These are phyloP conservation scores for Clavispora carvajalis DNA, from an alignment of 805 yeast genomes.

Conservation along the genomic window DNA sequence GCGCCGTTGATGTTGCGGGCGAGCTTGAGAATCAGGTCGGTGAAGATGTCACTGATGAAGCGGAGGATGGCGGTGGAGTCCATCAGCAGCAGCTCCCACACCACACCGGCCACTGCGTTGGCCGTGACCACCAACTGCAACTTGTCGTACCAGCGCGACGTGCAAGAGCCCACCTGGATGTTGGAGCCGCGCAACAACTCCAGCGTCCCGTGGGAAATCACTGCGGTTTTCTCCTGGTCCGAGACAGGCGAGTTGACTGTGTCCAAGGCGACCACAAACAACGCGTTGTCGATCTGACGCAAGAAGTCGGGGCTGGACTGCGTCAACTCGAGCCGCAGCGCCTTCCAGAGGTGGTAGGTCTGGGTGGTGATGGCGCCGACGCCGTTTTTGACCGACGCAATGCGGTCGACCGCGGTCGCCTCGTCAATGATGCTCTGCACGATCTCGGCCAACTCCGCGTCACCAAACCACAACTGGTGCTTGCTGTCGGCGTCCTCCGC, in stretches of 20 bases:
- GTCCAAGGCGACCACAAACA: slow-evolving; percentile 50
- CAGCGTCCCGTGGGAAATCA: slow-evolving; percentile 50
- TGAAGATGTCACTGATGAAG: slow-evolving; percentile 52
- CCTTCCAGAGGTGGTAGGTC: slow-evolving; percentile 43
- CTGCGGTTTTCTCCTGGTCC: slow-evolving; percentile 45
- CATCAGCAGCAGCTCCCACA: slow-evolving; percentile 55
- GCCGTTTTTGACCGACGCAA: slow-evolving; percentile 40
- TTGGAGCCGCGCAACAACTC: slow-evolving; percentile 37
- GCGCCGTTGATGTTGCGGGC: slow-evolving; percentile 55
- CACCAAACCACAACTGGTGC: slow-evolving; percentile 47
- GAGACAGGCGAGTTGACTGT: slow-evolving; percentile 37
- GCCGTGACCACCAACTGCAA: slow-evolving; percentile 48
- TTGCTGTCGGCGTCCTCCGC: slow-evolving; percentile 18
- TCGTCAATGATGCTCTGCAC: slow-evolving; percentile 40
- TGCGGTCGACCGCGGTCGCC: slow-evolving; percentile 26
- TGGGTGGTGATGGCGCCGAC: slow-evolving; percentile 55
- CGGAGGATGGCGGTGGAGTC: slow-evolving; percentile 55
- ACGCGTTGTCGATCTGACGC: slow-evolving; percentile 41
- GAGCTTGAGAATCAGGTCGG: slow-evolving; percentile 51
- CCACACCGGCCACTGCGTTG: slow-evolving; percentile 55
- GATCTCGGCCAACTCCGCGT: slow-evolving; percentile 43
- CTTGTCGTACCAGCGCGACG: slow-evolving; percentile 57
- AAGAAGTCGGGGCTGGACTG: slow-evolving; percentile 33
- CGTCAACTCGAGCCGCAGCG: slow-evolving; percentile 38
- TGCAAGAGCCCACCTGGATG: slow-evolving; percentile 52